Conservation (phyloP, 805 yeast species). For the Candida chauliodis region DNA sequence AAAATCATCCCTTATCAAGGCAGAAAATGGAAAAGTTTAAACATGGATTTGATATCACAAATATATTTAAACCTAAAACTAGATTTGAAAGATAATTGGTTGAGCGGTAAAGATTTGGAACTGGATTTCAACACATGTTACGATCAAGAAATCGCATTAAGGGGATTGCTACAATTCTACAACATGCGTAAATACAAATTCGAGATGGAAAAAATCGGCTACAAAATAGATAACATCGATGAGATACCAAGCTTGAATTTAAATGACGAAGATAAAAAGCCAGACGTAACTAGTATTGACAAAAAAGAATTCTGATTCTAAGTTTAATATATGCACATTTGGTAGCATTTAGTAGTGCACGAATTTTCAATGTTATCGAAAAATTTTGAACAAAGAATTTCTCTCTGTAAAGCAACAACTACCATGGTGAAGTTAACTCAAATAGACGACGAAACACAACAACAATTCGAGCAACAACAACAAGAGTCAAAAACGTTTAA, state of each 20-base stretch:
- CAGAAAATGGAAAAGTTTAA: conserved; percentile 87
- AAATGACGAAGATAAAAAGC: conserved; percentile 9
- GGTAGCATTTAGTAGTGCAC: conserved; percentile 1
- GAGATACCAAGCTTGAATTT: conserved; percentile 17
- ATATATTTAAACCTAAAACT: conserved; percentile 75
- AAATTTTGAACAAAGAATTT: background rate
- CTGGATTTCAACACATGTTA: conserved; percentile 72
- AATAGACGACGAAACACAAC: conserved; percentile 55
- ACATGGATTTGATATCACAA: conserved; percentile 89
- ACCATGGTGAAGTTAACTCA: conserved; percentile 74
- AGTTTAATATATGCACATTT: no score
- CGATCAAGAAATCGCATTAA: conserved; percentile 79
- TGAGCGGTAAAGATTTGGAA: conserved; percentile 74
- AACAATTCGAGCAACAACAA: conserved; percentile 33
- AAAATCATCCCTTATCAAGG: conserved; percentile 87
- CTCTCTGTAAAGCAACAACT: background rate
- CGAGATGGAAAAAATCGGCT: conserved; percentile 57
- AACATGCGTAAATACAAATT: conserved; percentile 55
- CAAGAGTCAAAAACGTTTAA: conserved; percentile 19
- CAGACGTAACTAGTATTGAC: no score
- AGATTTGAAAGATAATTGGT: conserved; percentile 80
- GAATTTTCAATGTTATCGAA: background rate
- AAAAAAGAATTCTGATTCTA: background rate
- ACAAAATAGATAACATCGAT: conserved; percentile 29
- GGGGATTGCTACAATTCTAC: conserved; percentile 77